These are phyloP conservation scores for Suillus luteus DNA, from an alignment of 768 basidiomycete species.

Conservation along the genomic window DNA sequence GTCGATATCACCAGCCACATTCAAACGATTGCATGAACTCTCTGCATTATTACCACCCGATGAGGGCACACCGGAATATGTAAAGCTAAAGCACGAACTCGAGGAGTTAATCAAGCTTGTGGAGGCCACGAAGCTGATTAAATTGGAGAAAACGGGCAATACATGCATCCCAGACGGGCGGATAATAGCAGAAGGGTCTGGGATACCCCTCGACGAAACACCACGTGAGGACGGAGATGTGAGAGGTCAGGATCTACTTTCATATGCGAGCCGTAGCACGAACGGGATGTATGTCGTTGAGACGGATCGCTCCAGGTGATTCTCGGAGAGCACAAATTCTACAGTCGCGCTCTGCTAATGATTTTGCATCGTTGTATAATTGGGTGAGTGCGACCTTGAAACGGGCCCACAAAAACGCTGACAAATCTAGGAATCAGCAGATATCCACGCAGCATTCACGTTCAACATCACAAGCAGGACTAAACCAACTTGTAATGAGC, in stretches of 20 bases:
- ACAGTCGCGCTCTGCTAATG: not conserved
- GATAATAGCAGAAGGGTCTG: constrained; percentile 42
- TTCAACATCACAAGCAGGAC: not conserved
- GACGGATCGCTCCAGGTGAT: constrained; percentile 33
- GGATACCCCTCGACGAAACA: constrained; percentile 29
- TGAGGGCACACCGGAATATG: constrained; percentile 55
- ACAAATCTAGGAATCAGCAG: not conserved
- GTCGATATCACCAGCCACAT: constrained; percentile 52
- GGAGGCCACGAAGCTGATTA: constrained; percentile 75
- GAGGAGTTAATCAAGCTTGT: constrained; percentile 76
- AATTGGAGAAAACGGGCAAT: constrained; percentile 34
- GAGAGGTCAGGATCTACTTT: constrained; percentile 49
- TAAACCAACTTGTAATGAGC: not conserved
- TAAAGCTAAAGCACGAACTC: constrained; percentile 55
- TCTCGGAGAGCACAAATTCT: not conserved
- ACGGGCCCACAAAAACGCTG: not conserved
- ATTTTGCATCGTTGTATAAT: not conserved
- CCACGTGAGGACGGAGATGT: constrained; percentile 26
- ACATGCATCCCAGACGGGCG: constrained; percentile 41
- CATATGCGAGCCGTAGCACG: constrained; percentile 48
- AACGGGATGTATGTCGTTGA: constrained; percentile 67
- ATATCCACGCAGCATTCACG: not conserved
- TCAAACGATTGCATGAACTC: constrained; percentile 67
- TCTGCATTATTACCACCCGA: constrained; percentile 72
- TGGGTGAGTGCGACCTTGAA: not conserved